Evolutionary conservation across 768 basidiomycete genomes (phyloP).

Genomic region (Termitomyces sp.): DNA sequence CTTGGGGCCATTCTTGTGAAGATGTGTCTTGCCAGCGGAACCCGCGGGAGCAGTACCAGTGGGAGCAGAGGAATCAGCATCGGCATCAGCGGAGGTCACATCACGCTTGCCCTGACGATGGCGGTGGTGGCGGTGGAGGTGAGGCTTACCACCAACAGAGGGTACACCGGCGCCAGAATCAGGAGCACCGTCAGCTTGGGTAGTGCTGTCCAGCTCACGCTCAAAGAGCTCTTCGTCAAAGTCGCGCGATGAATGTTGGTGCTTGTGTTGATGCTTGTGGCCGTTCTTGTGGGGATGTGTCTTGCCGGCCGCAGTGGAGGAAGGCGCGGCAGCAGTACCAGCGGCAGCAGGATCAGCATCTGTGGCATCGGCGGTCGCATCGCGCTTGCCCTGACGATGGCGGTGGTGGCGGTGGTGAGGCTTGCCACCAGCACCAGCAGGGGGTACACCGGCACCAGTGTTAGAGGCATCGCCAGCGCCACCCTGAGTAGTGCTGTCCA

Average conservation of each 20-base stretch:
- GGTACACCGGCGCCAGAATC: too few relatives aligned
- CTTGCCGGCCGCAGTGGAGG: background rate
- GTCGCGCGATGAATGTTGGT: background rate
- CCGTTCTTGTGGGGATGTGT: background rate
- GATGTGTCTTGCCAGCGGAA: too few relatives aligned
- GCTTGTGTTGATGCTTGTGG: background rate
- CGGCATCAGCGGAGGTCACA: too few relatives aligned
- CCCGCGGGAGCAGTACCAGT: too few relatives aligned
- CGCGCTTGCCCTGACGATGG: background rate
- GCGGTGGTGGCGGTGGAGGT: background rate
- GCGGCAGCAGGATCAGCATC: background rate
- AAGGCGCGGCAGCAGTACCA: background rate
- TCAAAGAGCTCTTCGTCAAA: conserved; percentile 1
- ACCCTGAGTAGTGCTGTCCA: background rate
- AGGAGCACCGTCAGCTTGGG: too few relatives aligned
- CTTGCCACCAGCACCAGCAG: background rate
- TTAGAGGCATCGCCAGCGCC: background rate
- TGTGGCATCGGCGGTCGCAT: background rate
- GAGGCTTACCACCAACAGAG: too few relatives aligned
- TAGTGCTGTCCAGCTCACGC: background rate
- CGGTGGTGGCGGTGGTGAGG: background rate
- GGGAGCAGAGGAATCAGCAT: too few relatives aligned
- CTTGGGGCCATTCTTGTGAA: background rate
- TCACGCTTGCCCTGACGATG: background rate
- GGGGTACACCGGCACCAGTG: background rate